Conservation (phyloP, 306 rosid genomes). For the Lupinus albus region DNA sequence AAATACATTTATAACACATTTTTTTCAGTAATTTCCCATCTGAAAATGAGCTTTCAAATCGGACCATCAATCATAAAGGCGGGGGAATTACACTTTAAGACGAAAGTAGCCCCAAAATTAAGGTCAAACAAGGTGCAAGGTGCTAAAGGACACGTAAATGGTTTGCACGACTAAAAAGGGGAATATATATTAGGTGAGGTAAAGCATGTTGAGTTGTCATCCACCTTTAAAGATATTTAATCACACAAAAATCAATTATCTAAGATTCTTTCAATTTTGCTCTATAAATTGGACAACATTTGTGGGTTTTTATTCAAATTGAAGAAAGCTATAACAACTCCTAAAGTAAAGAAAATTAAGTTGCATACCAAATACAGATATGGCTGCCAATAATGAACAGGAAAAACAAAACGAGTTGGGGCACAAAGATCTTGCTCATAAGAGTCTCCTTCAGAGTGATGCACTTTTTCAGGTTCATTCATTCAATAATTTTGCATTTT, state of each 20-base stretch:
- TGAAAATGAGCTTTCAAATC: too few species aligned
- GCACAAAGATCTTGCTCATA: conserved; percentile 81
- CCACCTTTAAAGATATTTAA: too few species aligned
- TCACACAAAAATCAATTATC: neutral
- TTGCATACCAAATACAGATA: neutral
- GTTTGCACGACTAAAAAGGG: too few species aligned
- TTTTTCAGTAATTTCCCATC: too few species aligned
- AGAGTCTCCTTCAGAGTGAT: conserved; percentile 87
- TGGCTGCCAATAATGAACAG: conserved; percentile 5
- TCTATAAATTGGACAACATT: conserved; percentile 1
- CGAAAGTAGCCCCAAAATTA: too few species aligned
- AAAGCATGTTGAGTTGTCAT: too few species aligned
- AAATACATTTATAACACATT: too few species aligned
- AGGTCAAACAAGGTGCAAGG: too few species aligned
- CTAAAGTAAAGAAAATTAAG: neutral
- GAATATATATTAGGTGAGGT: too few species aligned
- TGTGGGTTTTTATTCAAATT: neutral
- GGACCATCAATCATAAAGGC: too few species aligned
- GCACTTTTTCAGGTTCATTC: conserved; percentile 76
- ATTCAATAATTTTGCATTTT: neutral
- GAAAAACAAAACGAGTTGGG: neutral
- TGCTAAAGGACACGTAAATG: too few species aligned
- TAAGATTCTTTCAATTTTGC: neutral
- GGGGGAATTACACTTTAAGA: too few species aligned
- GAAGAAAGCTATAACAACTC: neutral